phyloP scores from a whole-genome alignment of 2,329 filamentous ascomycete species.

The Gnomoniopsis smithogilvyi region DNA sequence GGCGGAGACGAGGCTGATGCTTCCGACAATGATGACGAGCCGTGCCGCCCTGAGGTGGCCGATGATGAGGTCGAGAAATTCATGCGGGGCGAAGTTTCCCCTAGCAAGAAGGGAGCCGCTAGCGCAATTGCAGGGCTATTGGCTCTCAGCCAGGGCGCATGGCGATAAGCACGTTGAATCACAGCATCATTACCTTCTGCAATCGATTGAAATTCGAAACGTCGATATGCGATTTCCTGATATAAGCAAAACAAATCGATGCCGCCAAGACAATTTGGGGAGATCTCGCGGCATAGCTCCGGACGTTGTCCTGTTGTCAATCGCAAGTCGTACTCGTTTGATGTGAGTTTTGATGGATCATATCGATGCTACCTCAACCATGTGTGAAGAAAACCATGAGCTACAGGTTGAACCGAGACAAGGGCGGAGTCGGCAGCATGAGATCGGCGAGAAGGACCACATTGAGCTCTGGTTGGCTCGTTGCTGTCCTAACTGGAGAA shows the following conservation, averaged over 20 bases:
- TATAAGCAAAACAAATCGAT: not conserved
- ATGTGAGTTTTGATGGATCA: not conserved
- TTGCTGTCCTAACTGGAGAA: not conserved
- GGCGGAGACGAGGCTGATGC: constrained; percentile 25
- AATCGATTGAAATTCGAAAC: not conserved
- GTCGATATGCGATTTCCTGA: not conserved
- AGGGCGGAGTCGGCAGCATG: no score
- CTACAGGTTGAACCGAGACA: not conserved
- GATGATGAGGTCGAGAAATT: constrained; percentile 70
- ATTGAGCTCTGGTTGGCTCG: not conserved
- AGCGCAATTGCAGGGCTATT: constrained; percentile 88
- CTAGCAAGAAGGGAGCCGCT: constrained; percentile 74
- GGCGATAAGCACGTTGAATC: constrained; percentile 54
- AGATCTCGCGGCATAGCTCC: not conserved
- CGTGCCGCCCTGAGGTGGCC: constrained; percentile 21
- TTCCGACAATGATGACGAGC: constrained; percentile 4
- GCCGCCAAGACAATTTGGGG: not conserved
- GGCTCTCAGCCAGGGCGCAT: constrained; percentile 88
- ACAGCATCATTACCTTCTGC: not conserved
- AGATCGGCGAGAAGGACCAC: not conserved
- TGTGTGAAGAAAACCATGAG: not conserved
- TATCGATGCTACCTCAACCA: no score
- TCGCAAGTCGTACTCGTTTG: not conserved
- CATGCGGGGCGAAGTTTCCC: constrained; percentile 65
- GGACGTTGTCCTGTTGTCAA: not conserved